phyloP scores from a whole-genome alignment of 805 yeast genomes.

The Sugiyamaella boreocaroliniensis region DNA sequence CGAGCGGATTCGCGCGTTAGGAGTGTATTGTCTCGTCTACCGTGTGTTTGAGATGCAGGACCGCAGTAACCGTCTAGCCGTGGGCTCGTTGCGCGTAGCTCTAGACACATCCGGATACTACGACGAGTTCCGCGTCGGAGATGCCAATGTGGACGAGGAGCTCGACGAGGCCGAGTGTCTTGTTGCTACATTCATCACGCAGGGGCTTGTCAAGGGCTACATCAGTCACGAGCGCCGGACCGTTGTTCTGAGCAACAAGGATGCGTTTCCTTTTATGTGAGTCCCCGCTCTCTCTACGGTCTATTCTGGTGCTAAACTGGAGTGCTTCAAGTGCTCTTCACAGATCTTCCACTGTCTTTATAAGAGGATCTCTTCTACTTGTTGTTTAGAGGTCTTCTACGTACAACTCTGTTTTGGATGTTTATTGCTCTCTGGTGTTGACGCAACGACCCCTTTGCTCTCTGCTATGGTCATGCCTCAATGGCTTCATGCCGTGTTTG shows the following conservation, averaged over 20 bases:
- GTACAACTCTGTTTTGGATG: too few species aligned
- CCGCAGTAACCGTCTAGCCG: slow-evolving; percentile 28
- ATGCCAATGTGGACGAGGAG: slow-evolving; percentile 15
- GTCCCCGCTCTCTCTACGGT: neutral
- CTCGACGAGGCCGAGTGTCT: slow-evolving; percentile 61
- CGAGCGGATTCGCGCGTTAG: slow-evolving; percentile 45
- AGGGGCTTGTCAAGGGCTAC: slow-evolving; percentile 67
- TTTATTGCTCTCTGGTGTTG: too few species aligned
- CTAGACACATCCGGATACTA: slow-evolving; percentile 31
- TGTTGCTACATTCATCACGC: slow-evolving; percentile 57
- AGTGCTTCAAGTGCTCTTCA: too few species aligned
- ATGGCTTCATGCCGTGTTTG: too few species aligned
- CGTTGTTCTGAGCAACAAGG: slow-evolving; percentile 65
- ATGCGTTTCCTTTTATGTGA: slow-evolving; percentile 54
- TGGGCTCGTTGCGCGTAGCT: slow-evolving; percentile 41
- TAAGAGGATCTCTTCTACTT: too few species aligned
- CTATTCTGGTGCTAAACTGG: neutral
- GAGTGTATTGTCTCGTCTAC: slow-evolving; percentile 46
- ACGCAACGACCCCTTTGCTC: too few species aligned
- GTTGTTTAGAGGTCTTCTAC: too few species aligned
- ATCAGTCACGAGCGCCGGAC: slow-evolving; percentile 69
- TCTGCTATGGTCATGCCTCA: too few species aligned
- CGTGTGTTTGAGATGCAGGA: slow-evolving; percentile 29
- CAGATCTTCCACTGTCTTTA: too few species aligned
- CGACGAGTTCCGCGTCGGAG: slow-evolving; percentile 6